Evolutionary conservation across 805 yeast genomes (phyloP).

Genomic region (Wickerhamiella shivajii): DNA sequence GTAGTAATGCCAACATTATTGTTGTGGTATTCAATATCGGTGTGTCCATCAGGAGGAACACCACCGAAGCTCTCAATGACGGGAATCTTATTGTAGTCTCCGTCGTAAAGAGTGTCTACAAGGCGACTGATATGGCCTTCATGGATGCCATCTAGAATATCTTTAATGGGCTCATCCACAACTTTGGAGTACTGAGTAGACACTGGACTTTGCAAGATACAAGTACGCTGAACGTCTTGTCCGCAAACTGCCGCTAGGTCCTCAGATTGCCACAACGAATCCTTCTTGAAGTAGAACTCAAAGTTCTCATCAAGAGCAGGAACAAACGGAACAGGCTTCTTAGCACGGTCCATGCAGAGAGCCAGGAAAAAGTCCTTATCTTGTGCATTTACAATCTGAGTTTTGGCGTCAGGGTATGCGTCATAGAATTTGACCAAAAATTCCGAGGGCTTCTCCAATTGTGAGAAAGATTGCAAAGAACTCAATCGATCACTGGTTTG

Average conservation of each 20-base stretch:
- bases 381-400: slow-evolving; percentile 83
- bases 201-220: slow-evolving; percentile 97
- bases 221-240: slow-evolving; percentile 96
- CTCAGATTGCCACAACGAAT: slow-evolving; percentile 98
- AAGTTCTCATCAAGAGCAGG: slow-evolving; percentile 90
- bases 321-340: slow-evolving; percentile 96
- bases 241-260: slow-evolving; percentile 91
- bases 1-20: slow-evolving; percentile 19
- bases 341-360: slow-evolving; percentile 66
- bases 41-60: slow-evolving; percentile 29
- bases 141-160: slow-evolving; percentile 76
- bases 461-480: slow-evolving; percentile 55
- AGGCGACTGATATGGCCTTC: slow-evolving; percentile 70
- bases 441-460: slow-evolving; percentile 46
- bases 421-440: slow-evolving; percentile 46
- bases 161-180: slow-evolving; percentile 86
- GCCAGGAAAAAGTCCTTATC: slow-evolving; percentile 87
- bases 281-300: slow-evolving; percentile 95
- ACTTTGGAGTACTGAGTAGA: slow-evolving; percentile 82
- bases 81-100: slow-evolving; percentile 63
- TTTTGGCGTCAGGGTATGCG: slow-evolving; percentile 58
- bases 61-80: slow-evolving; percentile 82
- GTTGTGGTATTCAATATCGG: slow-evolving; percentile 22
- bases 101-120: slow-evolving; percentile 46
- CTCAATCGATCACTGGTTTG: slow-evolving; percentile 34